Conservation (phyloP, 1,139 yeast species). For the Nakaseomyces sp. region DNA sequence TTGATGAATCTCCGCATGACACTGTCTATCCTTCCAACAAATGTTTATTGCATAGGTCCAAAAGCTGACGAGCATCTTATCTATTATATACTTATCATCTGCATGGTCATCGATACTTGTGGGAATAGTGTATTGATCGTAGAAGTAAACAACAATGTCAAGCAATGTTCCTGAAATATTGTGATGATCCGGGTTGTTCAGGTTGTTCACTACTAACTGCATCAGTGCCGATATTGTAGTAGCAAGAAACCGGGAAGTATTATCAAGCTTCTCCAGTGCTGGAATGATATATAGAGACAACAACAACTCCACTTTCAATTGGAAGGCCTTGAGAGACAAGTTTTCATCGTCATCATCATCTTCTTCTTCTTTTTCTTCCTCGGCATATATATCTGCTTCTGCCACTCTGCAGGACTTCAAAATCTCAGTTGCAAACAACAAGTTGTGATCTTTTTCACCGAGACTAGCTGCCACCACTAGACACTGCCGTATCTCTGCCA, state of each 20-base stretch:
- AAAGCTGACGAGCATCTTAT: conserved; percentile 36
- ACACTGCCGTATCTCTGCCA: neutral
- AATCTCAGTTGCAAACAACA: neutral
- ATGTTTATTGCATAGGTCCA: conserved; percentile 39
- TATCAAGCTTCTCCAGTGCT: neutral
- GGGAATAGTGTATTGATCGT: neutral
- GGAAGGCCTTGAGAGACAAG: neutral
- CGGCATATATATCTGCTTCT: neutral
- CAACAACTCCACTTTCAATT: neutral
- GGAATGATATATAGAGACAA: neutral
- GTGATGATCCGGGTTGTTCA: neutral
- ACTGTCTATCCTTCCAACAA: conserved; percentile 26
- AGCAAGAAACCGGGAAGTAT: conserved; percentile 44
- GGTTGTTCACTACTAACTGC: conserved; percentile 33
- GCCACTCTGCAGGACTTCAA: neutral
- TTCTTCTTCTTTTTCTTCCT: neutral
- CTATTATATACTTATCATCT: conserved; percentile 46
- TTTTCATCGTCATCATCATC: neutral
- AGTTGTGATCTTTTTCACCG: neutral
- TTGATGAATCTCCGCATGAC: conserved; percentile 6
- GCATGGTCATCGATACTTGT: conserved; percentile 18
- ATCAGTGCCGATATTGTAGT: conserved; percentile 53
- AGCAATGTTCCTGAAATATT: neutral
- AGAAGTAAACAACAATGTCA: neutral
- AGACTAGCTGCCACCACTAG: neutral